Evolutionary conservation across 306 rosid species (phyloP).

Genomic region (Fagus crenata): DNA sequence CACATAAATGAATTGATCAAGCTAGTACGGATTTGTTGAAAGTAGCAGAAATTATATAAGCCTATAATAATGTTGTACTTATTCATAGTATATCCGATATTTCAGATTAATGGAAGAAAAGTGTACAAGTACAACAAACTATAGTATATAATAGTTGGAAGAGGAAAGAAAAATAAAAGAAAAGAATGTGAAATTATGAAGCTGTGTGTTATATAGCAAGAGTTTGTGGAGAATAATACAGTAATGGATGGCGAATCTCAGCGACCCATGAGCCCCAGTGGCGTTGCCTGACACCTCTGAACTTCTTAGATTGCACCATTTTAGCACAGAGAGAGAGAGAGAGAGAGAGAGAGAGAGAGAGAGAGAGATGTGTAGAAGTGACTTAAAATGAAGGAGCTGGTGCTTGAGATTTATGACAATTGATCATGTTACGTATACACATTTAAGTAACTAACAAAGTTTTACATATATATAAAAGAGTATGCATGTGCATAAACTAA

Average conservation of each 20-base stretch:
- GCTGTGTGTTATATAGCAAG: not conserved
- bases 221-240: conserved; percentile 50
- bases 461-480: too few relatives aligned
- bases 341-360: not conserved
- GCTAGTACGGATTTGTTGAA: too few relatives aligned
- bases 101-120: too few relatives aligned
- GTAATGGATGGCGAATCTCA: conserved; percentile 82
- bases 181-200: not conserved
- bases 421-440: not conserved
- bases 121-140: too few relatives aligned
- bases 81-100: too few relatives aligned
- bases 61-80: too few relatives aligned
- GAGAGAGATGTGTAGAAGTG: conserved; percentile 14
- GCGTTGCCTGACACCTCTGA: conserved; percentile 87
- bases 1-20: not conserved
- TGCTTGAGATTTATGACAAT: conserved; percentile 26
- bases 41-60: not conserved
- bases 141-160: not conserved
- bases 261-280: conserved; percentile 96
- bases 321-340: not conserved
- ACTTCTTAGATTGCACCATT: conserved; percentile 68
- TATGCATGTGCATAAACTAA: too few relatives aligned
- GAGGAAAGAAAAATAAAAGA: conserved; percentile 12
- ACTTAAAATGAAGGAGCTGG: conserved; percentile 22
- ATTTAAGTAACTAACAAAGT: not conserved